Conservation (phyloP, 1,139 yeast species). For the Arxiozyma heterogenica region DNA sequence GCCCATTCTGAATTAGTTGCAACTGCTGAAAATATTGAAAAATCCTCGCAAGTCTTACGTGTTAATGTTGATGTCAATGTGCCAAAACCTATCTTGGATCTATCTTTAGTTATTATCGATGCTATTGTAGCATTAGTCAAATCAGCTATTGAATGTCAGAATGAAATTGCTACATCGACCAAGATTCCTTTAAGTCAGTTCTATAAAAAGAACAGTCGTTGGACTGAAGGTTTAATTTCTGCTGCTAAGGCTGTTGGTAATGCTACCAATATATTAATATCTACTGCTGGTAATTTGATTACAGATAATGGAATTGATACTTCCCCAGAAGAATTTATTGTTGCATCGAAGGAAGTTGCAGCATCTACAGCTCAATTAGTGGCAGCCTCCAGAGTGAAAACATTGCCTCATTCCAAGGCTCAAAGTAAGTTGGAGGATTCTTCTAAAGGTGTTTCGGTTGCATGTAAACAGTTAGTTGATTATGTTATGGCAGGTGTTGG, state of each 20-base stretch:
- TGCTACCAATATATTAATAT: slow-evolving; percentile 69
- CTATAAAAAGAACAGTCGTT: slow-evolving; percentile 78
- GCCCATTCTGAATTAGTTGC: slow-evolving; percentile 36
- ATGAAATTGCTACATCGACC: slow-evolving; percentile 59
- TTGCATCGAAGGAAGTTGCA: slow-evolving; percentile 86
- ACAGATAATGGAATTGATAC: slow-evolving; percentile 36
- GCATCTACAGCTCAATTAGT: slow-evolving; percentile 90
- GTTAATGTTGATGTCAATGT: slow-evolving; percentile 49
- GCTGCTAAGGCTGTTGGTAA: slow-evolving; percentile 87
- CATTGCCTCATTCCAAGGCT: slow-evolving; percentile 64
- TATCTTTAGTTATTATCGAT: slow-evolving; percentile 74
- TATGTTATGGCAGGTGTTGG: slow-evolving; percentile 10
- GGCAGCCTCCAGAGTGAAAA: slow-evolving; percentile 85
- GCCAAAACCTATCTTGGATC: slow-evolving; percentile 67
- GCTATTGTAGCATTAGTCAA: slow-evolving; percentile 65
- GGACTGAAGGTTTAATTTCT: slow-evolving; percentile 91
- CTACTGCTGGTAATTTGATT: slow-evolving; percentile 80
- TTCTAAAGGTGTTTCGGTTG: slow-evolving; percentile 58
- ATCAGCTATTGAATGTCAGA: slow-evolving; percentile 75
- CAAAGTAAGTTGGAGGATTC: slow-evolving; percentile 69
- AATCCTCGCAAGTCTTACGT: slow-evolving; percentile 58
- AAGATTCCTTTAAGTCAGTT: slow-evolving; percentile 43
- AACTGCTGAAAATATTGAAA: slow-evolving; percentile 49
- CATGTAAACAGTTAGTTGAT: slow-evolving; percentile 53
- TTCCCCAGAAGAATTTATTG: slow-evolving; percentile 76